Base-by-base conservation (phyloP, 75 land plant species). In the Picea sitchensis region DNA sequence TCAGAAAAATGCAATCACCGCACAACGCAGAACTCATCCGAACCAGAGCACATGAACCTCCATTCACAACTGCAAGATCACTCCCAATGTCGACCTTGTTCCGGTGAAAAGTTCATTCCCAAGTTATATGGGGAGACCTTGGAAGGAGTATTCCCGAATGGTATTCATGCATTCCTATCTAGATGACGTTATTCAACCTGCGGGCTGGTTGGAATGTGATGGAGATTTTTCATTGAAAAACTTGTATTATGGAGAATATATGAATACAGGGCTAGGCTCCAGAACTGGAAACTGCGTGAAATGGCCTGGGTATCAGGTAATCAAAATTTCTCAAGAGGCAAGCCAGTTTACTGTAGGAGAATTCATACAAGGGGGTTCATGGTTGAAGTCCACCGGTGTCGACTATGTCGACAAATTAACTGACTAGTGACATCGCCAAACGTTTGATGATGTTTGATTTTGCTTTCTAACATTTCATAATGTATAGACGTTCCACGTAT, bases 121-220 rank as follows among this genome's bases (percentile, higher is more conserved):
- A 11, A 81, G 91, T 0, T 93, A 80, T 76, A 86, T 93, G 8
- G 95, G 91, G n/a, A 74, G 93, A 54, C 95, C 93, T 3, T 93
- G 95, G 93, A 94, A 85, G 86, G 69, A 80, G 61, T 91, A 76
- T 78, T 80, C 82, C 12, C 5, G 21, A n/a, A 41, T 0, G 26
- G 73, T 90, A 18, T 4, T 75, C 72, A 73, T 91, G 80, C 82
- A 86, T 59, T 83, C 88, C 11, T 72, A 73, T 44, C 47, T 93
- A 21, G 86, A 76, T 26, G 80, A 72, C 51, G 20, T 86, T 65
- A 81, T 93, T 26, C 26, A 26, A 0, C 26, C 26, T 26, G 26
- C 26, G 26, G 26, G 26, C 26, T 26, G 26, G 26, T 30, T 82
- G 65, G 77, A 77, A 14, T 93, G 95, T 92, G 14, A 11, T 0